Percentiles rank a stretch among this genome's conserved stretches.
phyloP scores from a whole-genome alignment of 2,329 filamentous ascomycete species.

The Ceratocystis huliohia region DNA sequence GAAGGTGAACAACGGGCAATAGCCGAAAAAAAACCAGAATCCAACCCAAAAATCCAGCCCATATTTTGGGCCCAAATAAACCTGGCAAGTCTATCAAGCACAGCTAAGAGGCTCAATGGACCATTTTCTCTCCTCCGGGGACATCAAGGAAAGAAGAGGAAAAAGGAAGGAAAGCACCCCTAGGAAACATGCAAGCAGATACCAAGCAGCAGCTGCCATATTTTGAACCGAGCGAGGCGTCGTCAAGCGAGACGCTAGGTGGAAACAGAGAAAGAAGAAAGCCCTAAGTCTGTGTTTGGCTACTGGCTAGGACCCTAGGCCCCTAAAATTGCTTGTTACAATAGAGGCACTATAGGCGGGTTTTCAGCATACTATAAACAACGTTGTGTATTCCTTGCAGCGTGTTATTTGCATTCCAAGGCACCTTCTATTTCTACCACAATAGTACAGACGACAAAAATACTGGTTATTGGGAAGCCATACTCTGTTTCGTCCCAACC shows the following conservation, averaged over 20 bases:
- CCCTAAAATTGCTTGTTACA: neutral
- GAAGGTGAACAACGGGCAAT: conserved; percentile 9
- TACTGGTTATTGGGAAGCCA: too few species aligned
- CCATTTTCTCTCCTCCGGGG: neutral
- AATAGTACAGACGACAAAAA: too few species aligned
- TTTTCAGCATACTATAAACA: too few species aligned
- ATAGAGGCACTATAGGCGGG: neutral
- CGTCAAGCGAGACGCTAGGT: neutral
- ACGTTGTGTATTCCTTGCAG: too few species aligned
- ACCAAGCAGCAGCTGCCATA: neutral
- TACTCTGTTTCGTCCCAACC: too few species aligned
- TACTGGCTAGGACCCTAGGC: too few species aligned
- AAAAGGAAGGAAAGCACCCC: neutral
- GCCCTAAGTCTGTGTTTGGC: neutral
- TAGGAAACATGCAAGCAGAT: neutral
- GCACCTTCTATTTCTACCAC: too few species aligned
- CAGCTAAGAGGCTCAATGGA: neutral
- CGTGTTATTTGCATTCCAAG: too few species aligned
- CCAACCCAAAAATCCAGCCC: conserved; percentile 3
- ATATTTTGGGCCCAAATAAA: neutral
- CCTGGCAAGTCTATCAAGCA: neutral
- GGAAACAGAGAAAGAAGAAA: neutral
- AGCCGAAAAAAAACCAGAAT: neutral
- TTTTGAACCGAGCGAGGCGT: neutral
- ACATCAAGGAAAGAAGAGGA: neutral